Base-by-base conservation (phyloP, 495 filamentous ascomycete species). In the Lasiosphaeris hirsuta region DNA sequence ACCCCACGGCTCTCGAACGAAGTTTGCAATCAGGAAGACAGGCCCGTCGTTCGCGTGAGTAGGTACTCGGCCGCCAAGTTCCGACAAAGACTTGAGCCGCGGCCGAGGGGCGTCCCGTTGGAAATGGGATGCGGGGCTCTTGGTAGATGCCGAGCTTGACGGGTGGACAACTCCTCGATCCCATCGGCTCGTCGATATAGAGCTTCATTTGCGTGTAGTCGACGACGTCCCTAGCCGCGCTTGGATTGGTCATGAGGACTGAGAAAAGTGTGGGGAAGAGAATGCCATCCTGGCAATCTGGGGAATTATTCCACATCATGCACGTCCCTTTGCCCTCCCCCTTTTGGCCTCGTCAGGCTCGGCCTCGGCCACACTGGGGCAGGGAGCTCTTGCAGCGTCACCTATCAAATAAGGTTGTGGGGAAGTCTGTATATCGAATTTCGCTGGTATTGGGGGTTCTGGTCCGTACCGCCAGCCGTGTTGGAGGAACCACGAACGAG, bases 11-110 rank as follows among this genome's bases (percentile, higher is more conserved):
- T 49, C 36, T 50, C 56, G 38, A 44, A 41, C n/a, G 46, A 58
- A 42, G 49, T 57, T 61, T 35, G 73, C 68, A 76, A 77, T 77
- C 70, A 73, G 75, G 74, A 78, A 78, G 59, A 62, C 62, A 78
- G 76, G 76, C 65, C 75, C 76, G 74, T 63, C 48, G 62, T 57
- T 60, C 62, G 66, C 72, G 62, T 62, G 67, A 62, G 52, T 11
- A 18, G 9, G 36, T 41, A 45, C 69, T 76, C 76, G 76, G 75
- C 68, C 72, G 63, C 60, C 62, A 69, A 62, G 59, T 65, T 79
- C 75, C 76, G 76, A 72, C 65, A 62, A 67, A 41, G 60, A 45
- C 62, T 51, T 62, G 68, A 68, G 56, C 66, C 64, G 62, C 61
- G 47, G 56, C 64, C 63, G 69, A 65, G 62, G 58, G 51, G 62